Evolutionary conservation across 2,329 filamentous ascomycete genomes (phyloP).

Genomic region (Akanthomyces lecanii): DNA sequence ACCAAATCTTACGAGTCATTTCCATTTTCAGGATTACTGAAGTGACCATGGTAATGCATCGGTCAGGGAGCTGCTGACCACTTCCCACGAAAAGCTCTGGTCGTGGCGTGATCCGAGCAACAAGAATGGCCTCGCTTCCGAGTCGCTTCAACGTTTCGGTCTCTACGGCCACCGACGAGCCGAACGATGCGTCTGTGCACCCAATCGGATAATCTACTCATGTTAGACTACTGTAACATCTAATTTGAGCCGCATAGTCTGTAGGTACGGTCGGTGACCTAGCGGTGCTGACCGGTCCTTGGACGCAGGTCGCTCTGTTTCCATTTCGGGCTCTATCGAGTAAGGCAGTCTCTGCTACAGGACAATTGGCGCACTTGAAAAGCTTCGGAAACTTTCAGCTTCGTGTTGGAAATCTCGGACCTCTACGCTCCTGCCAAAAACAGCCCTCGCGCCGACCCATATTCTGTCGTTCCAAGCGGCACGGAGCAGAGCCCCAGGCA

Average conservation of each 20-base stretch:
- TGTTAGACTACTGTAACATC: neutral
- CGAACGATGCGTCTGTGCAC: neutral
- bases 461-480: neutral
- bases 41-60: neutral
- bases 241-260: neutral
- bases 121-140: neutral
- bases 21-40: neutral
- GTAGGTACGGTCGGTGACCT: neutral
- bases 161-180: neutral
- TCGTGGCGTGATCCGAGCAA: neutral
- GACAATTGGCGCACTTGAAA: neutral
- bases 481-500: neutral
- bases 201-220: neutral
- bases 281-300: neutral
- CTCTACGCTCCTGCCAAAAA: slow-evolving; percentile 1
- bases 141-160: neutral
- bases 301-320: neutral
- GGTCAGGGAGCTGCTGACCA: neutral
- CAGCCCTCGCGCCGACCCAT: neutral
- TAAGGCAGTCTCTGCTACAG: neutral
- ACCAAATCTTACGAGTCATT: neutral
- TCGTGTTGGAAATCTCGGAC: neutral
- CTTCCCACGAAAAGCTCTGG: neutral
- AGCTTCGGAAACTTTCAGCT: neutral
- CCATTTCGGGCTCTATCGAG: neutral